A percentile compares a stretch with the other conserved stretches of the same genome.
Evolutionary conservation across 164 flowering plant genomes (phyloP).

Genomic region (Stephania japonica): DNA sequence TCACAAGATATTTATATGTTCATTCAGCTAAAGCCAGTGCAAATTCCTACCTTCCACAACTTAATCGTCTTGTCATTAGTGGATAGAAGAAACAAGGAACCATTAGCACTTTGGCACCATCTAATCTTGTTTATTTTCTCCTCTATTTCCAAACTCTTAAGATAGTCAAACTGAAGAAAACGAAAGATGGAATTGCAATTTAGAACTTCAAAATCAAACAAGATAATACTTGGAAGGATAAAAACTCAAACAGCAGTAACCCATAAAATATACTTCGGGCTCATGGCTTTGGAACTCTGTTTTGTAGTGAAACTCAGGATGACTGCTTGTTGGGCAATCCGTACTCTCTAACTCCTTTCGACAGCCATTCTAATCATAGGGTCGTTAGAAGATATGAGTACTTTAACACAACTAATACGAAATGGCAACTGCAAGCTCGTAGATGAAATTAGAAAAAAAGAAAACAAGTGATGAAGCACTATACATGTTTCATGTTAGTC

Average conservation of each 20-base stretch:
- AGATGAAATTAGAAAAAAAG: neutral
- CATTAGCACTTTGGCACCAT: constrained; percentile 97
- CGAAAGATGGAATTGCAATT: constrained; percentile 9
- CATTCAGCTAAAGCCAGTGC: neutral
- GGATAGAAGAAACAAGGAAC: constrained; percentile 90
- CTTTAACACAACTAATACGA: neutral
- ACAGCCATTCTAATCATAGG: constrained; percentile 44
- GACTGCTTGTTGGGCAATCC: constrained; percentile 65
- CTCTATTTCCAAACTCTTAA: constrained; percentile 99
- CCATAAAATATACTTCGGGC: constrained; percentile 64
- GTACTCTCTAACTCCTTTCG: constrained; percentile 75
- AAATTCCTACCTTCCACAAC: constrained; percentile 63
- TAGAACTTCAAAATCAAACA: neutral
- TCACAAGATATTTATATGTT: neutral
- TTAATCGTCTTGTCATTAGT: constrained; percentile 98
- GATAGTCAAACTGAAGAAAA: constrained; percentile 84
- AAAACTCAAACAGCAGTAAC: neutral
- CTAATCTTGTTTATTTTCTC: constrained; percentile 98
- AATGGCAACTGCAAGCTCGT: neutral
- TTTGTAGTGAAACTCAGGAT: constrained; percentile 96
- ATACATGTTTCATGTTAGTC: constrained; percentile 77
- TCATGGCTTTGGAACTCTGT: constrained; percentile 99
- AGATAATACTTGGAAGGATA: neutral
- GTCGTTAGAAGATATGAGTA: constrained; percentile 12
- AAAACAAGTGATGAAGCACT: constrained; percentile 13